Conservation (phyloP, 257 asterid genomes). For the Solanum sparsipilum region DNA sequence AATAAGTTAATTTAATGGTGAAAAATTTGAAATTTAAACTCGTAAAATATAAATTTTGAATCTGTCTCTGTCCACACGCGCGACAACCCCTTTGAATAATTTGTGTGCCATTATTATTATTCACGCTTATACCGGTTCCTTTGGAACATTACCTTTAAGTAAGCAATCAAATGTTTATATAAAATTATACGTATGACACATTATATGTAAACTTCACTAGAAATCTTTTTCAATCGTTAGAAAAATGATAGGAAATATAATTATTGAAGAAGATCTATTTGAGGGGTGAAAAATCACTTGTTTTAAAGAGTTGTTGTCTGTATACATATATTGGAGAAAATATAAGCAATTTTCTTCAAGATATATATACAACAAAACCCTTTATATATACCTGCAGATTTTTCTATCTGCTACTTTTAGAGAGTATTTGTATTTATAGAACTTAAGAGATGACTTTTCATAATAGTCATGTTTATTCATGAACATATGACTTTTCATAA, state of each 20-base stretch:
- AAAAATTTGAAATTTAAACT: not conserved
- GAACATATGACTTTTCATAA: too few relatives aligned
- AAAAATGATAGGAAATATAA: not conserved
- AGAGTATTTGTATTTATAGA: not conserved
- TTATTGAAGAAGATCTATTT: not conserved
- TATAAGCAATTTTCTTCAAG: not conserved
- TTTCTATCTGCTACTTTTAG: not conserved
- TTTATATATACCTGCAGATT: too few relatives aligned
- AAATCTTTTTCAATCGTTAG: not conserved
- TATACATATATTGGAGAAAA: not conserved
- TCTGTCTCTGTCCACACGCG: fast-evolving
- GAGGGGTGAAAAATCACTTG: not conserved
- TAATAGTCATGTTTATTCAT: too few relatives aligned
- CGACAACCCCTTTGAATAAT: not conserved
- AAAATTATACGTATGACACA: not conserved
- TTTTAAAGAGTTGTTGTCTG: fast-evolving
- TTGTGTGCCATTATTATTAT: not conserved
- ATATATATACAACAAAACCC: not conserved
- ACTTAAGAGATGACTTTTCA: too few relatives aligned
- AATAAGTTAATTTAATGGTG: not conserved
- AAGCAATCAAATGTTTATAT: not conserved
- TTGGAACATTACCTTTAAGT: not conserved
- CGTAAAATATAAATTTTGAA: not conserved
- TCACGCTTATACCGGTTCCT: not conserved
- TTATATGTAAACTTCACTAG: not conserved